These are phyloP conservation scores for Sclerotinia sclerotiorum DNA, from an alignment of 2,329 filamentous ascomycete species.

Conservation along the genomic window DNA sequence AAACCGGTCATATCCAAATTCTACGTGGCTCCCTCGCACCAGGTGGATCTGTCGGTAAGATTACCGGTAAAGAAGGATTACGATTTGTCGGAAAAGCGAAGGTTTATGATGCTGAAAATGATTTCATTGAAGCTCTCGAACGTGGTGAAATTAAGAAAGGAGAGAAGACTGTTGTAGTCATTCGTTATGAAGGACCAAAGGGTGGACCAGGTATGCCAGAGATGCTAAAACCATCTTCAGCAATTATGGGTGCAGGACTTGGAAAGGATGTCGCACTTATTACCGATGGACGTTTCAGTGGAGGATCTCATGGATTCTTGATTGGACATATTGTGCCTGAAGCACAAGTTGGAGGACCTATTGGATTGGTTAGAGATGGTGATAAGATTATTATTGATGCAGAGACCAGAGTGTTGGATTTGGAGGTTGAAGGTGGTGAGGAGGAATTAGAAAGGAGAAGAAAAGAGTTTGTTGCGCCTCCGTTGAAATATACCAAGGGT, in stretches of 20 bases:
- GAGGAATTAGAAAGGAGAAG: conserved; percentile 44
- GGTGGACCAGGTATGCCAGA: conserved; percentile 73
- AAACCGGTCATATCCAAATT: conserved; percentile 72
- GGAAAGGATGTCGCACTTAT: conserved; percentile 69
- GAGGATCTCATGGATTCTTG: conserved; percentile 60
- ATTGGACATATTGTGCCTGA: conserved; percentile 64
- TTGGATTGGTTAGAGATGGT: conserved; percentile 57
- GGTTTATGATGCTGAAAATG: conserved; percentile 68
- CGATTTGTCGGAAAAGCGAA: conserved; percentile 67
- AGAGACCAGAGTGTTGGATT: conserved; percentile 53
- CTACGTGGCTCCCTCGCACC: conserved; percentile 68
- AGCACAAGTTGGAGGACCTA: conserved; percentile 59
- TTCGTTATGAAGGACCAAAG: conserved; percentile 73
- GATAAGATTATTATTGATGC: conserved; percentile 62
- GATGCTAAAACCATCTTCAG: conserved; percentile 70
- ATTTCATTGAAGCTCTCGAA: conserved; percentile 67
- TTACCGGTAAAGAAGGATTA: conserved; percentile 73
- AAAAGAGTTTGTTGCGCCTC: conserved; percentile 53
- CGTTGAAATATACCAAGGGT: conserved; percentile 57
- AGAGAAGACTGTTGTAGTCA: conserved; percentile 74
- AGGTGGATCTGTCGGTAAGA: conserved; percentile 70
- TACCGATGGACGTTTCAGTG: conserved; percentile 66
- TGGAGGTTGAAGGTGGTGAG: conserved; percentile 47
- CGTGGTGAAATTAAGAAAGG: conserved; percentile 68
- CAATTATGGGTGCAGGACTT: conserved; percentile 72